These are phyloP conservation scores for Chalciporus chontae DNA, from an alignment of 768 basidiomycete species.

Conservation along the genomic window DNA sequence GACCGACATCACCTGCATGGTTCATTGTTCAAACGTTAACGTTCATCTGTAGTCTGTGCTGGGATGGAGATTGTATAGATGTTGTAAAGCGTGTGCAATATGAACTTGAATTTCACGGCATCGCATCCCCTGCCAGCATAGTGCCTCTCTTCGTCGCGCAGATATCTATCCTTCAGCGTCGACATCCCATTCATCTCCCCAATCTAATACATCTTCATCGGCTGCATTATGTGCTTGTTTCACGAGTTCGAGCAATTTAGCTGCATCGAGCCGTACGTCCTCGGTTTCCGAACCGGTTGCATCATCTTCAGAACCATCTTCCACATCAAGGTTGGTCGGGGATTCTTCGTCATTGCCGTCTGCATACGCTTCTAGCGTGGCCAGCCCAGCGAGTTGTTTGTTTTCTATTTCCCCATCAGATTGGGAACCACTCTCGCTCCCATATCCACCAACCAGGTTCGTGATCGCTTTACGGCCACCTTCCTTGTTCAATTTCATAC, in stretches of 20 bases:
- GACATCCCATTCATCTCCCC: conserved; percentile 30
- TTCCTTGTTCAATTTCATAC: conserved; percentile 50
- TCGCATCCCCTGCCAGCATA: background rate
- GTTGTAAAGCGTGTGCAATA: conserved; percentile 1
- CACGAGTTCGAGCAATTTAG: conserved; percentile 21
- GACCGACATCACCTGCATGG: background rate
- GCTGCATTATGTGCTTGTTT: conserved; percentile 19
- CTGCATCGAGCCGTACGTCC: conserved; percentile 12
- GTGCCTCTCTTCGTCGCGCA: too few relatives aligned
- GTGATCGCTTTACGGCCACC: conserved; percentile 54
- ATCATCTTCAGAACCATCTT: conserved; percentile 21
- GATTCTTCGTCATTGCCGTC: conserved; percentile 17
- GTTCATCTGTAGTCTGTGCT: background rate
- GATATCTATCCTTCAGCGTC: conserved; percentile 11
- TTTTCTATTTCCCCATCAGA: conserved; percentile 17
- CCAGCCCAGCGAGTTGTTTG: conserved; percentile 11
- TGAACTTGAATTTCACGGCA: background rate
- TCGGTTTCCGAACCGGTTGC: conserved; percentile 6
- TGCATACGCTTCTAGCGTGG: conserved; percentile 23
- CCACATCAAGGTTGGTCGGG: conserved; percentile 3
- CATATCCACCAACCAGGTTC: conserved; percentile 59
- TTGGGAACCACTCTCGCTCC: conserved; percentile 45
- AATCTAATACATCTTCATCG: conserved; percentile 30
- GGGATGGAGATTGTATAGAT: background rate
- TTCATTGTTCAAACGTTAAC: too few relatives aligned